A percentile compares a stretch with the other conserved stretches of the same genome.
Evolutionary conservation across 177 flowering plant species (phyloP).

Genomic region (Tripterygium wilfordii): DNA sequence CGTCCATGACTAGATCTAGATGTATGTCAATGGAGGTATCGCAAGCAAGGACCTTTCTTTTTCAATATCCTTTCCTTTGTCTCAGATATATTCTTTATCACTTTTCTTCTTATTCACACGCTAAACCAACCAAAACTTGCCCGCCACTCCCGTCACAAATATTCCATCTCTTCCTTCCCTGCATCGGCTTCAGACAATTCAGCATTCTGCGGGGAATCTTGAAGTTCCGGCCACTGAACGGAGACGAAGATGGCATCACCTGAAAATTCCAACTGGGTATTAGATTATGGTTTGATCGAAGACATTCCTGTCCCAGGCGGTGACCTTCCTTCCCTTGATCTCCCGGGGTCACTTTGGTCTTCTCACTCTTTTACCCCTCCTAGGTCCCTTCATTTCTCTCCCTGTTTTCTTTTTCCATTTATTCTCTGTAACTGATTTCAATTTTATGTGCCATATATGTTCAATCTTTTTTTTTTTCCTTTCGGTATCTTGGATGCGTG

Average conservation of each 20-base stretch:
- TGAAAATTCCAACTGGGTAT: constrained; percentile 35
- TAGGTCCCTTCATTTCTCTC: constrained; percentile 15
- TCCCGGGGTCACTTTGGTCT: constrained; percentile 32
- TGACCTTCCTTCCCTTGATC: constrained; percentile 21
- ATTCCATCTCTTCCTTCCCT: background rate
- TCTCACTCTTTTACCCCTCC: constrained; percentile 18
- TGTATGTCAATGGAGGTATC: too few species aligned
- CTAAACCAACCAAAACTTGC: constrained; percentile 2
- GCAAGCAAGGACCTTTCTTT: too few species aligned
- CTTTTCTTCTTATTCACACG: background rate
- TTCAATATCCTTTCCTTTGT: background rate
- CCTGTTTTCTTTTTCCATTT: background rate
- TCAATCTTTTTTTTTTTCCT: too few species aligned
- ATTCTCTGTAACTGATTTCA: background rate
- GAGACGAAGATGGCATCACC: constrained; percentile 27
- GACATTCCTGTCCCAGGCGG: constrained; percentile 29
- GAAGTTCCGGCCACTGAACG: constrained; percentile 2
- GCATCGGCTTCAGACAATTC: background rate
- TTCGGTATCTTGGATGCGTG: too few species aligned
- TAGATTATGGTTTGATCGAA: constrained; percentile 31
- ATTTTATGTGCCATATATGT: too few species aligned
- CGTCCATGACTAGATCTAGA: too few species aligned
- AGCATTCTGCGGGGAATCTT: background rate
- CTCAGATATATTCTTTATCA: background rate
- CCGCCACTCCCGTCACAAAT: constrained; percentile 1